These are phyloP conservation scores for Zopfia rhizophila DNA, from an alignment of 2,329 filamentous ascomycete genomes.

Conservation along the genomic window DNA sequence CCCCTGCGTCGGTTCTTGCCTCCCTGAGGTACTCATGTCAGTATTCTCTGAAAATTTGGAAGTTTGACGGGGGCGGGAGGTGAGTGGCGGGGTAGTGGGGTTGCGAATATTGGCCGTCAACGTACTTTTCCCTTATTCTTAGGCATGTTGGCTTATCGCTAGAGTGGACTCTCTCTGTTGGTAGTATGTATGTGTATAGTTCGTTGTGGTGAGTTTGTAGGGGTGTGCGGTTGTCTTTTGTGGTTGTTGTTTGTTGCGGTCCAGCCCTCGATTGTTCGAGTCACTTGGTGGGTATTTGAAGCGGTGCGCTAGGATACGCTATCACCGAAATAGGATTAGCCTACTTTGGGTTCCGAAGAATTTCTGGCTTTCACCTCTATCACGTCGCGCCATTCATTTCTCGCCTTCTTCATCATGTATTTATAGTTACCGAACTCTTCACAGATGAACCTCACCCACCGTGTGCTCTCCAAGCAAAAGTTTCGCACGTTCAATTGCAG, in stretches of 20 bases:
- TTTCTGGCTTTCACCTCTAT: not conserved
- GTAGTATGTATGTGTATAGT: conserved; percentile 9
- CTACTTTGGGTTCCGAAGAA: not conserved
- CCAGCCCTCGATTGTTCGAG: no score
- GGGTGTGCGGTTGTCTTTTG: no score
- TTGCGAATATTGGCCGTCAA: conserved; percentile 17
- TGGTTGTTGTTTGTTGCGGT: not conserved
- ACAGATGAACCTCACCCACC: conserved; percentile 19
- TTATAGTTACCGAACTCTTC: not conserved
- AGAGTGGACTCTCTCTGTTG: conserved; percentile 7
- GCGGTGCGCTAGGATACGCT: no score
- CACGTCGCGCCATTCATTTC: not conserved
- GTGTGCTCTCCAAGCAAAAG: conserved; percentile 24
- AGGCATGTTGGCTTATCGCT: conserved; percentile 73
- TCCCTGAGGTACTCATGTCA: conserved; percentile 66
- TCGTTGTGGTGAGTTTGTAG: conserved; percentile 2
- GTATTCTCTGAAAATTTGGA: conserved; percentile 9
- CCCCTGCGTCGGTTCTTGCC: conserved; percentile 98
- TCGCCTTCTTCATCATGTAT: not conserved
- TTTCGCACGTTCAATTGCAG: conserved; percentile 33
- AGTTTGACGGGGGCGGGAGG: conserved; percentile 8
- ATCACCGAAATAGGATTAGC: conserved; percentile 2
- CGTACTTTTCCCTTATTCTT: conserved; percentile 99
- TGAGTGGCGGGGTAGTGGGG: conserved; percentile 37
- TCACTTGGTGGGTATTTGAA: no score